Base-by-base conservation (phyloP, 805 yeast genomes). In the Scheffersomyces coipomensis region DNA sequence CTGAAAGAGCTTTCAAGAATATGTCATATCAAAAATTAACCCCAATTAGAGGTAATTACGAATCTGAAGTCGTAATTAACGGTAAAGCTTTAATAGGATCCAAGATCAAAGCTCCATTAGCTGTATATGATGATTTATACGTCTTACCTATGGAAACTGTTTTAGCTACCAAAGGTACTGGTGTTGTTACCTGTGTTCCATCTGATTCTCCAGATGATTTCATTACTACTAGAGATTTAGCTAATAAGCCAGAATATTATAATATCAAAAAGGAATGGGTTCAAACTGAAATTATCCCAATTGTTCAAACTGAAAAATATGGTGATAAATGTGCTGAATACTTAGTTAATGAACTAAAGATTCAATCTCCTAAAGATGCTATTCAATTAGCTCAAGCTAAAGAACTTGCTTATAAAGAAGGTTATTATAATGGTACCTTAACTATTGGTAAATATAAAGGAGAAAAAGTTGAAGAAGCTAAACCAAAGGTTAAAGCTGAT, bases 151-250 rank as follows among this genome's bases (percentile, higher is more conserved):
- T 93, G 99, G 98, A 91, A 66, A 88, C 97, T 27, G 91, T 93
- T 40, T 75, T 91, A 62, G 95, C 96, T 29, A 75, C 81, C 40
- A 93, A 93, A 73, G 99, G 99, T 78, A 93, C 98, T 33, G 99
- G 98, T 73, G 97, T 93, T 33, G 99, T 93, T 42, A 91, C 98
- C 5, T 93, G 97, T 73, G 98, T 90, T 47, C 99, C 98, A 46
- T 84, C 96, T n/a, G 97, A 90, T 66, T 90, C 98, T 42, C 98
- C 99, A 45, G 99, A 93, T 71, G 99, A 93, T 72, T 93, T 56
- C 60, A 82, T 91, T 66, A 93, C 97, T 44, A 78, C 85, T 35
- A 75, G 73, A 55, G 99, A 93, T 51, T 77, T 93, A 53, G 76
- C 76, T 53, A 81, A 88, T 73, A 91, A 91, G 71, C 85, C 97